A percentile compares a stretch with the other conserved stretches of the same genome.
These are phyloP conservation scores for Neofusicoccum sp. DNA, from an alignment of 2,329 filamentous ascomycete genomes.

Conservation along the genomic window DNA sequence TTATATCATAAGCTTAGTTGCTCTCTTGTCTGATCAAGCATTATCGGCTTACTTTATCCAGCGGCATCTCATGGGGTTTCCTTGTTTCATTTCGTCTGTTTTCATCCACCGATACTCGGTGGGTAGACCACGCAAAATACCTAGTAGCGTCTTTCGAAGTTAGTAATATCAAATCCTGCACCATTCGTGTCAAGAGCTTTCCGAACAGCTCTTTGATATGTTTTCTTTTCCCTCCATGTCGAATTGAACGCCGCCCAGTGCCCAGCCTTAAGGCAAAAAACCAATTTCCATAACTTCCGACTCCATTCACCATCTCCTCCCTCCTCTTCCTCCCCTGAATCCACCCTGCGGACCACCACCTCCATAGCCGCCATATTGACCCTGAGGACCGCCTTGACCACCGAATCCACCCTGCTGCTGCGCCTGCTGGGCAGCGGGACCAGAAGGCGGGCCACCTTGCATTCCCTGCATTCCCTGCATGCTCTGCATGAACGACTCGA, in stretches of 20 bases:
- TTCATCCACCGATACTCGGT: too few relatives aligned
- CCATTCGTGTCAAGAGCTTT: too few relatives aligned
- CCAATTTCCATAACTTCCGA: neutral
- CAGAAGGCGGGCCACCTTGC: conserved; percentile 15
- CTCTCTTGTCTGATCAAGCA: too few relatives aligned
- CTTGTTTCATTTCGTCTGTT: too few relatives aligned
- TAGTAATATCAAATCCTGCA: neutral
- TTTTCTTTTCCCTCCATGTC: neutral
- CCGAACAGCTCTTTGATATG: too few relatives aligned
- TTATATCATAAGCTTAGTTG: too few relatives aligned
- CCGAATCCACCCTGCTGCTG: conserved; percentile 12
- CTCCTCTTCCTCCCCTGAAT: conserved; percentile 14
- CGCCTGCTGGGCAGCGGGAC: conserved; percentile 16
- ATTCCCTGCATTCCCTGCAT: conserved; percentile 40
- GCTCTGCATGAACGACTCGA: conserved; percentile 54
- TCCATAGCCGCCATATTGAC: conserved; percentile 7
- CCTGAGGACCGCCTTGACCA: conserved; percentile 4
- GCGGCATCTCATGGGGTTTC: too few relatives aligned
- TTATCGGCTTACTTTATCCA: too few relatives aligned
- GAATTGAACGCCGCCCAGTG: conserved; percentile 7
- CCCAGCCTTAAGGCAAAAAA: neutral
- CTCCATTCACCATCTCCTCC: conserved; percentile 10
- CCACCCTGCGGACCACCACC: conserved; percentile 14
- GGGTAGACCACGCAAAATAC: too few relatives aligned
- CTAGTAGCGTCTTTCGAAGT: neutral